Conservation (phyloP, 108 stramenopile genomes). For the Nitzschia inconspicua region DNA sequence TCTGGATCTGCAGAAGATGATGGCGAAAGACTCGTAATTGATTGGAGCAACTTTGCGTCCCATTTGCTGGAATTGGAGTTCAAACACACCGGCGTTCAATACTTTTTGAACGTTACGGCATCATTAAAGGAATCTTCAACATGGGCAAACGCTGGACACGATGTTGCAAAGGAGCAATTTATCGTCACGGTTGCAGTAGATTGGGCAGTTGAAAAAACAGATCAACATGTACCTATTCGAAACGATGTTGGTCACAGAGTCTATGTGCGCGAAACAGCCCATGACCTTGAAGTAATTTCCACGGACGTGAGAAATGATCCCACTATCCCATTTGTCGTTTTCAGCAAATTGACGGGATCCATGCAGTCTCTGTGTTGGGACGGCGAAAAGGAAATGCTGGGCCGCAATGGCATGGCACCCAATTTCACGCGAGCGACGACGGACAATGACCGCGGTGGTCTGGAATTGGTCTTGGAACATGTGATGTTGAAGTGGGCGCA, state of each 20-base stretch:
- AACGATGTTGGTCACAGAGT: too few species aligned
- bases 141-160: slow-evolving; percentile 49
- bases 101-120: slow-evolving; percentile 35
- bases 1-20: slow-evolving; percentile 8
- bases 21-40: neutral
- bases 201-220: too few species aligned
- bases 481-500: slow-evolving; percentile 3
- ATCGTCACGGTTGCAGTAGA: slow-evolving; percentile 7
- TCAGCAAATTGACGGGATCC: slow-evolving; percentile 34
- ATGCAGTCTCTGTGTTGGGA: slow-evolving; percentile 22
- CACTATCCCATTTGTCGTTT: slow-evolving; percentile 11
- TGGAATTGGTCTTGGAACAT: slow-evolving; percentile 43
- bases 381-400: neutral
- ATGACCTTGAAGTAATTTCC: too few species aligned
- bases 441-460: slow-evolving; percentile 81
- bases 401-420: slow-evolving; percentile 20
- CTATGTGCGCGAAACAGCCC: too few species aligned
- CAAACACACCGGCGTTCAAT: neutral
- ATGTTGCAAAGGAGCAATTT: slow-evolving; percentile 44
- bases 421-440: slow-evolving; percentile 75
- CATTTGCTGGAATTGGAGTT: neutral
- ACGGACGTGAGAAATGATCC: too few species aligned
- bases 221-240: too few species aligned
- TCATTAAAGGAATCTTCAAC: slow-evolving; percentile 4
- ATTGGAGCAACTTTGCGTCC: neutral